Conservation (phyloP, 2,329 filamentous ascomycete genomes). For the Pyricularia sp. region DNA sequence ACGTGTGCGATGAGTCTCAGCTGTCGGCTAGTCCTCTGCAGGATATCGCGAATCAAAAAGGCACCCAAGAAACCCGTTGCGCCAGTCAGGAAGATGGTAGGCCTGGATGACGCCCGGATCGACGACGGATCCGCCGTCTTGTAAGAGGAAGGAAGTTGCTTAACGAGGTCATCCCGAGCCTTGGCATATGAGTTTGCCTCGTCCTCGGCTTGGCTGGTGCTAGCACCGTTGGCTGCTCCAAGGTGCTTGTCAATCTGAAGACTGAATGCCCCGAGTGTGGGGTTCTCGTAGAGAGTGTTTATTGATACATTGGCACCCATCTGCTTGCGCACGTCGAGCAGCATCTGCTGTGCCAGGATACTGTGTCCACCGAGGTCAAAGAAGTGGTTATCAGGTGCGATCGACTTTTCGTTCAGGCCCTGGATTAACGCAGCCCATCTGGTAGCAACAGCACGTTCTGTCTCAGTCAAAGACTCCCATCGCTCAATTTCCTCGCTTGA, state of each 20-base stretch:
- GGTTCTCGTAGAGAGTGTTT: slow-evolving; percentile 58
- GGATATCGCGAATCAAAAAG: slow-evolving; percentile 67
- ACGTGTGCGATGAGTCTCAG: slow-evolving; percentile 67
- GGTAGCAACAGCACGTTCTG: slow-evolving; percentile 57
- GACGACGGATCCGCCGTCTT: slow-evolving; percentile 14
- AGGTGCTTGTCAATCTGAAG: slow-evolving; percentile 30
- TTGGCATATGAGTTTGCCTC: slow-evolving; percentile 33
- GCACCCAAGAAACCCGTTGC: slow-evolving; percentile 85
- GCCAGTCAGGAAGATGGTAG: slow-evolving; percentile 74
- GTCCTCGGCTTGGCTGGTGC: slow-evolving; percentile 18
- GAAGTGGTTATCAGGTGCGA: slow-evolving; percentile 54
- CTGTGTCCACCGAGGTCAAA: slow-evolving; percentile 76
- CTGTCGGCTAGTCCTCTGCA: slow-evolving; percentile 46
- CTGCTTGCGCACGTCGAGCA: slow-evolving; percentile 52
- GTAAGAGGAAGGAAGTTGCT: slow-evolving; percentile 33
- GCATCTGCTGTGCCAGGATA: slow-evolving; percentile 71
- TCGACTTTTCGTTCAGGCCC: slow-evolving; percentile 56
- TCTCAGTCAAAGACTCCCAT: slow-evolving; percentile 31
- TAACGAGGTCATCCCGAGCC: slow-evolving; percentile 39
- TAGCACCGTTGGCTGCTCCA: slow-evolving; percentile 19
- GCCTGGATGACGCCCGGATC: slow-evolving; percentile 19
- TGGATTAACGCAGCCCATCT: slow-evolving; percentile 67
- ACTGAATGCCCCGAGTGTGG: slow-evolving; percentile 36
- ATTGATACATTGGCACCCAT: slow-evolving; percentile 50
- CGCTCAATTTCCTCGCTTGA: slow-evolving; percentile 29